These are phyloP conservation scores for Cryptosporidium bovis DNA, from an alignment of 169 alveolate genomes.

Conservation along the genomic window DNA sequence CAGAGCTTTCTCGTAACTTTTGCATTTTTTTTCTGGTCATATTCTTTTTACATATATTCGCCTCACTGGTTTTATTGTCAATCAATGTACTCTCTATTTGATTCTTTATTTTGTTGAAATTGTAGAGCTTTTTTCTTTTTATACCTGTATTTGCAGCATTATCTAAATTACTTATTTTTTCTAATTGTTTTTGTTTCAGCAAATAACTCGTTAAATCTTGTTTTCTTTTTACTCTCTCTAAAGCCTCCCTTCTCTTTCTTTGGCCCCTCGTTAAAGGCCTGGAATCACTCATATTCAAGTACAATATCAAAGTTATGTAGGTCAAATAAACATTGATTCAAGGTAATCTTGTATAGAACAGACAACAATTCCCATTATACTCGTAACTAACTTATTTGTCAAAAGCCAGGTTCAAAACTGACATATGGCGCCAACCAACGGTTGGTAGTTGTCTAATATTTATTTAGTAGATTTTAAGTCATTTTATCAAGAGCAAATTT, in stretches of 20 bases:
- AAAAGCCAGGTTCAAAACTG: too few species aligned
- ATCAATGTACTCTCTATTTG: not conserved
- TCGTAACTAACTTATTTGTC: too few species aligned
- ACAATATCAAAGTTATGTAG: too few species aligned
- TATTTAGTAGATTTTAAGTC: too few species aligned
- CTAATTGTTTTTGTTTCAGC: slow-evolving; percentile 16
- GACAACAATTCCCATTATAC: too few species aligned
- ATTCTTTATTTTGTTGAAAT: slow-evolving; percentile 11
- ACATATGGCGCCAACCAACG: too few species aligned
- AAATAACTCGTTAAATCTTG: slow-evolving; percentile 45
- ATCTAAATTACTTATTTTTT: not conserved
- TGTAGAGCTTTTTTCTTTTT: slow-evolving; percentile 4
- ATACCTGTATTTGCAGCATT: not conserved
- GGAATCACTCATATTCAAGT: not conserved
- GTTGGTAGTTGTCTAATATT: too few species aligned
- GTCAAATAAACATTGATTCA: not conserved
- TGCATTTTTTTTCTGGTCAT: slow-evolving; percentile 24
- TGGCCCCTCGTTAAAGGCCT: slow-evolving; percentile 60
- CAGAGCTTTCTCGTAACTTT: not conserved
- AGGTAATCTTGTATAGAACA: too few species aligned
- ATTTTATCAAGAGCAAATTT: too few species aligned
- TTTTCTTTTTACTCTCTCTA: slow-evolving; percentile 47
- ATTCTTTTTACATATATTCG: not conserved
- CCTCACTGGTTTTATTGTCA: not conserved
- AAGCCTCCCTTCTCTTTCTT: slow-evolving; percentile 35